Conservation (phyloP, 371 early-diverging fungal genomes). For the Coemansia sp. region DNA sequence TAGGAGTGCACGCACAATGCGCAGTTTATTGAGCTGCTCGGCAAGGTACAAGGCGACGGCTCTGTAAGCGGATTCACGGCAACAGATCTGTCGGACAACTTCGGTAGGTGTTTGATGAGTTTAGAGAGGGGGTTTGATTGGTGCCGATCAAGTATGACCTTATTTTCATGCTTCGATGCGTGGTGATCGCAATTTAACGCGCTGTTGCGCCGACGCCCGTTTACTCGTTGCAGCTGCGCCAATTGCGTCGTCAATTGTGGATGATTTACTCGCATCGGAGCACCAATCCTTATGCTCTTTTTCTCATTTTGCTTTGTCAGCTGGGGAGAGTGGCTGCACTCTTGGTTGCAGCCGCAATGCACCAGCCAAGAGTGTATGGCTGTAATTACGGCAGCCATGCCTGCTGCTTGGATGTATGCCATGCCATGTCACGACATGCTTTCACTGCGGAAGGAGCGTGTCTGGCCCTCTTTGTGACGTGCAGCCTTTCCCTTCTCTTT, state of each 20-base stretch:
- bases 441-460: no score
- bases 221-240: constrained; percentile 2
- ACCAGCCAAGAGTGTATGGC: no score
- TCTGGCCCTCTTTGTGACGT: neutral
- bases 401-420: neutral
- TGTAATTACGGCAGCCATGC: no score
- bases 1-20: constrained; percentile 47
- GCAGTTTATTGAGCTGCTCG: constrained; percentile 35
- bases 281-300: neutral
- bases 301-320: constrained; percentile 2
- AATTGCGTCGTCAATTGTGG: constrained; percentile 4
- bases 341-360: no score
- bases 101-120: constrained; percentile 16
- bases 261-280: neutral
- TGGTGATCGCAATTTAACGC: constrained; percentile 1
- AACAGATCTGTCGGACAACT: constrained; percentile 42
- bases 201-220: neutral
- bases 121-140: no score
- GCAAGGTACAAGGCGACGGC: constrained; percentile 46
- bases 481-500: neutral
- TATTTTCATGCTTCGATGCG: neutral
- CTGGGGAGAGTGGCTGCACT: neutral
- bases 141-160: neutral
- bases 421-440: constrained; percentile 1
- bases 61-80: constrained; percentile 39